Conservation (phyloP, 2,329 filamentous ascomycete genomes). For the Lecanicillium sp. region DNA sequence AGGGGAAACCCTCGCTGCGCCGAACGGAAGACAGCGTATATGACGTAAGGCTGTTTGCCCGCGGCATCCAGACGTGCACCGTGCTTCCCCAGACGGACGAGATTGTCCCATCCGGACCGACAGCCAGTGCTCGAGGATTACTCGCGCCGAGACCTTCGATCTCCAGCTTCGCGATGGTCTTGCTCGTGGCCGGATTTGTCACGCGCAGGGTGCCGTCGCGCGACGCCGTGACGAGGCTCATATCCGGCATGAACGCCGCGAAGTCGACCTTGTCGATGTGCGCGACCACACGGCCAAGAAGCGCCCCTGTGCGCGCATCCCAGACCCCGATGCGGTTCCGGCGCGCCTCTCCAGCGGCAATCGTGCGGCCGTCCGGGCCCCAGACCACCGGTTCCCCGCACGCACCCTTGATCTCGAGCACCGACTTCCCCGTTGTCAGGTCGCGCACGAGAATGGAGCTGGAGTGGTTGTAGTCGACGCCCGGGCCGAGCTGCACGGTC, state of each 20-base stretch:
- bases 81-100: slow-evolving; percentile 33
- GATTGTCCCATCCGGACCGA: slow-evolving; percentile 30
- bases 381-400: slow-evolving; percentile 26
- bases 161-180: slow-evolving; percentile 33
- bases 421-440: slow-evolving; percentile 25
- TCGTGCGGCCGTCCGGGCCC: slow-evolving; percentile 25
- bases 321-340: slow-evolving; percentile 27
- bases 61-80: slow-evolving; percentile 33
- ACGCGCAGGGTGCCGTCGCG: slow-evolving; percentile 33
- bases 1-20: slow-evolving; percentile 33
- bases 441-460: slow-evolving; percentile 28
- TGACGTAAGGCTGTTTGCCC: slow-evolving; percentile 26
- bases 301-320: slow-evolving; percentile 24
- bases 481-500: slow-evolving; percentile 24
- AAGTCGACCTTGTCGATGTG: slow-evolving; percentile 34
- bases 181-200: slow-evolving; percentile 26
- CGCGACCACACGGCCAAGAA: slow-evolving; percentile 27
- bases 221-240: slow-evolving; percentile 30
- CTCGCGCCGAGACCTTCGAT: slow-evolving; percentile 21
- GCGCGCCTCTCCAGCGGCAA: slow-evolving; percentile 26
- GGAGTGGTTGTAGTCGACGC: slow-evolving; percentile 26
- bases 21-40: slow-evolving; percentile 32
- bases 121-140: slow-evolving; percentile 28
- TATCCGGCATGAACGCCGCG: slow-evolving; percentile 28
- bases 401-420: slow-evolving; percentile 26